These are phyloP conservation scores for Botrytis aclada DNA, from an alignment of 2,329 filamentous ascomycete species.

Conservation along the genomic window DNA sequence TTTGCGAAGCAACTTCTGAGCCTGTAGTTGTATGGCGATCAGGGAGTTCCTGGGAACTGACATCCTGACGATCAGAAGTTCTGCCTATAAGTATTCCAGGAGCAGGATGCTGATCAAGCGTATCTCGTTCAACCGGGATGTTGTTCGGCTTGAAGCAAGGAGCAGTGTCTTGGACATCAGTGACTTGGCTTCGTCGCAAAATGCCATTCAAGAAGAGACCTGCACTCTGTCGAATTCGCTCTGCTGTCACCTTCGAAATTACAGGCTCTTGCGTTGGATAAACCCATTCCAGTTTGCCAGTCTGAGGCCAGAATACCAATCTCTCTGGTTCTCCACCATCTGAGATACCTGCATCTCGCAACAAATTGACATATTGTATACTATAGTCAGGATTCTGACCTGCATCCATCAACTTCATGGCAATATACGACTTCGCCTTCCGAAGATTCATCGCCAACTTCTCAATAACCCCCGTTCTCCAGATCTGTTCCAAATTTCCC, in stretches of 20 bases:
- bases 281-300: not conserved
- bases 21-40: not conserved
- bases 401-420: not conserved
- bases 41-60: not conserved
- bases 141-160: not conserved
- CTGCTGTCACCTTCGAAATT: not conserved
- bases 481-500: not conserved
- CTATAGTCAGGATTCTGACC: not conserved
- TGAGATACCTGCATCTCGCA: not conserved
- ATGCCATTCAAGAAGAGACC: not conserved
- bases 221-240: not conserved
- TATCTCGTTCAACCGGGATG: not conserved
- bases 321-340: not conserved
- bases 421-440: not conserved
- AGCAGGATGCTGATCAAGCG: not conserved
- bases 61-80: not conserved
- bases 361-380: not conserved
- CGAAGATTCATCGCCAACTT: not conserved
- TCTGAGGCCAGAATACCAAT: not conserved
- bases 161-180: not conserved
- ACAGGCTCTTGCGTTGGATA: not conserved
- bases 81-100: not conserved
- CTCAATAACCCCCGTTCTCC: not conserved
- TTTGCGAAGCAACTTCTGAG: not conserved
- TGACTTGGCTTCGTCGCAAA: not conserved